phyloP scores from a whole-genome alignment of 179 eudicot genomes.

The Carnegiea gigantea region DNA sequence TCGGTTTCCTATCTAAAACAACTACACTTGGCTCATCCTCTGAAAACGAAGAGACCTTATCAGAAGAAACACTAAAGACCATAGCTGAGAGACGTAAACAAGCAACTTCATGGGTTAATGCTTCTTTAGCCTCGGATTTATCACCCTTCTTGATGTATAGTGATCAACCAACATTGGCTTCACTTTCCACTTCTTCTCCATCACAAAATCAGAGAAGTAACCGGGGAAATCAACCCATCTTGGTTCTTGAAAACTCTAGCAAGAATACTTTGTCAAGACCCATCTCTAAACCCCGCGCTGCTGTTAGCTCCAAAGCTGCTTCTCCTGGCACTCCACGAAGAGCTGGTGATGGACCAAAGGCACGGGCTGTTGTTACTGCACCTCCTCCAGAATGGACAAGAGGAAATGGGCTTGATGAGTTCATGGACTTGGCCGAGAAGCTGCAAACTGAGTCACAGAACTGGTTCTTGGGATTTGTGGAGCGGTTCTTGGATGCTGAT shows the following conservation, averaged over 20 bases:
- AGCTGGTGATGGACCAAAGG: slow-evolving; percentile 37
- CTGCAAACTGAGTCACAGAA: slow-evolving; percentile 38
- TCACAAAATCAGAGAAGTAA: slow-evolving; percentile 29
- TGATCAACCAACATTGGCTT: slow-evolving; percentile 29
- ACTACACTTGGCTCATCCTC: slow-evolving; percentile 45
- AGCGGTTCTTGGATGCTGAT: slow-evolving; percentile 42
- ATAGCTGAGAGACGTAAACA: slow-evolving; percentile 35
- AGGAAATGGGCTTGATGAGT: slow-evolving; percentile 41
- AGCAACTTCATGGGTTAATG: slow-evolving; percentile 44
- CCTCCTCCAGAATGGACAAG: slow-evolving; percentile 40
- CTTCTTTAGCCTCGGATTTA: slow-evolving; percentile 39
- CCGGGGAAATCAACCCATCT: slow-evolving; percentile 23
- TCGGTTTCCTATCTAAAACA: slow-evolving; percentile 52
- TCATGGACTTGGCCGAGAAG: slow-evolving; percentile 40
- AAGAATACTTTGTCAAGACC: slow-evolving; percentile 36
- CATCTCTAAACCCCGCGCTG: slow-evolving; percentile 33
- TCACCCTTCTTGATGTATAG: slow-evolving; percentile 39
- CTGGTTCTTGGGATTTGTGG: slow-evolving; percentile 46
- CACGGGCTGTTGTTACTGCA: slow-evolving; percentile 2
- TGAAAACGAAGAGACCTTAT: slow-evolving; percentile 55
- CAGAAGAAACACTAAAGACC: slow-evolving; percentile 46
- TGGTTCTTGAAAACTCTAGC: slow-evolving; percentile 33
- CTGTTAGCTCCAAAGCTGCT: slow-evolving; percentile 34
- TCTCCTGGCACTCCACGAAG: slow-evolving; percentile 39
- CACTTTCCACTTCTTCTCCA: slow-evolving; percentile 29